Percentiles rank a stretch among this genome's conserved stretches.
Evolutionary conservation across 2,329 filamentous ascomycete genomes (phyloP).

Genomic region (Gaeumannomyces tritici): DNA sequence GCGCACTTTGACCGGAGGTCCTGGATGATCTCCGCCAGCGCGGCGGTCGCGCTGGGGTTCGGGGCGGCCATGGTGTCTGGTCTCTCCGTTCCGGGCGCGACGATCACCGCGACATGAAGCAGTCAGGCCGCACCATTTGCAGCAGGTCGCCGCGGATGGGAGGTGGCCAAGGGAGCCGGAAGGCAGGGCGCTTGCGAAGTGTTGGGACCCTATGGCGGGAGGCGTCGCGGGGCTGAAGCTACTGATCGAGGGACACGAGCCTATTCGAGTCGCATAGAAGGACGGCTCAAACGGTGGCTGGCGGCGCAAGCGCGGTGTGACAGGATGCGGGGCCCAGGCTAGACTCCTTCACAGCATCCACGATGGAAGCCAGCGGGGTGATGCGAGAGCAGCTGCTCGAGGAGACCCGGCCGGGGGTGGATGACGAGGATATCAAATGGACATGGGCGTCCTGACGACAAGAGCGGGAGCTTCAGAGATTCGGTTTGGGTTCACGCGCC

Average conservation of each 20-base stretch:
- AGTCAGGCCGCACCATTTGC: neutral
- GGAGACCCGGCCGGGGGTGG: neutral
- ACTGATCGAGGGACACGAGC: neutral
- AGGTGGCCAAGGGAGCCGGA: neutral
- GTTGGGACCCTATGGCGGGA: neutral
- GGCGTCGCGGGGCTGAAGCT: conserved; percentile 3
- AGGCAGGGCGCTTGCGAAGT: neutral
- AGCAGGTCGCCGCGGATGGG: neutral
- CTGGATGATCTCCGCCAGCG: conserved; percentile 27
- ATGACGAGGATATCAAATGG: neutral
- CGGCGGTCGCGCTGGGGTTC: conserved; percentile 1
- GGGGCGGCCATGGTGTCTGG: conserved; percentile 1
- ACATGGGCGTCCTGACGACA: neutral
- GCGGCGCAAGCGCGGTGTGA: neutral
- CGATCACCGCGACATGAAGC: neutral
- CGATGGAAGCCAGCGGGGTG: neutral
- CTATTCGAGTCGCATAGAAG: neutral
- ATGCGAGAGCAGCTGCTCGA: neutral
- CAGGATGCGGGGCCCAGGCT: neutral
- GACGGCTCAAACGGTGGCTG: neutral
- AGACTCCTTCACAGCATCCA: neutral
- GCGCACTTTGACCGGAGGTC: conserved; percentile 46
- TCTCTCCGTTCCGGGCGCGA: neutral
- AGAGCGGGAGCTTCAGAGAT: neutral
- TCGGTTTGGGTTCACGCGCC: neutral